Base-by-base conservation (phyloP, 306 rosid species). In the Cucurbita pepo region DNA sequence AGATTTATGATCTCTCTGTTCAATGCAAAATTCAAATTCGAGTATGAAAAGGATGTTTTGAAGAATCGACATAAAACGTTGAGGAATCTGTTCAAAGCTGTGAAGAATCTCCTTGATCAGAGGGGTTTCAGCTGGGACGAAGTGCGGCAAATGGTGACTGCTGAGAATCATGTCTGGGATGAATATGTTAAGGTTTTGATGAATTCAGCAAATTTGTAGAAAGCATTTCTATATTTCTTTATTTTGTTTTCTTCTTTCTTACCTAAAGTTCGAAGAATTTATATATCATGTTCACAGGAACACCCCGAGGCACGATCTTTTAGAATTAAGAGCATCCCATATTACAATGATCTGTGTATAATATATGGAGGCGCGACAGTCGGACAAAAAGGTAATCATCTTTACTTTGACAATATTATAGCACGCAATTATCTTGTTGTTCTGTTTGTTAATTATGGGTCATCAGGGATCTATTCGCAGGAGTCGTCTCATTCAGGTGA, bases 71-170 rank as follows among this genome's bases (percentile, higher is more conserved):
- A 88, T 79, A 88, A 90, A 81, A 86, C 91, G 3, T 79, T 88
- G 12, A 82, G 94, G 85, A 90, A 86, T 74, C 74, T 88, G 76
- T 81, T 80, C 81, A 85, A 78, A 77, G 82, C 85, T 63, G 78
- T 88, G 34, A 85, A 61, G 72, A 80, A 74, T 57, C 84, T 90
- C 76, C 90, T 90, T 61, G 79, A 76, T 70, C 85, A 76, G 76
- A 77, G 71, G 30, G 94, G 91, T 60, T 90, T 88, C 77, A 78
- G 77, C 80, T 90, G 94, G 96, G 88, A 90, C 63, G 86, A 90
- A 55, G 84, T 72, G 54, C 83, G 87, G 37, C 82, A 75, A 62
- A 90, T 90, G 94, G 91, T 90, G 75, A 81, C 78, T 4, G 94
- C 94, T 30, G 88, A 85, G 78, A 83, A 90, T 69, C 21, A 74